Evolutionary conservation across 805 yeast genomes (phyloP).

Genomic region (Candida ponderosae): DNA sequence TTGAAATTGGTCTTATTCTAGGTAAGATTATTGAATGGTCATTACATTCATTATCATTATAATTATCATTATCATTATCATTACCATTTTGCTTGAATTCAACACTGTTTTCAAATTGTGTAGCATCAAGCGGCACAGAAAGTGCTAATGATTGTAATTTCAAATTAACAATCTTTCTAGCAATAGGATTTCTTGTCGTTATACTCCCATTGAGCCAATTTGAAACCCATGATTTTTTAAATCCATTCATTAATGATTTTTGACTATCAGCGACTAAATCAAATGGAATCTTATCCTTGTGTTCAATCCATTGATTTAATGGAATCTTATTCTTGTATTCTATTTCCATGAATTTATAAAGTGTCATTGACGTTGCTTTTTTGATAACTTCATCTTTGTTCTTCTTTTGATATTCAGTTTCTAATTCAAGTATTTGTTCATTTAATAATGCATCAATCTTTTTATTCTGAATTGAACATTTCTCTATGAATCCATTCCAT

Average conservation of each 20-base stretch:
- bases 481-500: neutral
- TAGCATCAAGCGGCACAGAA: neutral
- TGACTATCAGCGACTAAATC: neutral
- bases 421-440: too few relatives aligned
- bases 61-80: too few relatives aligned
- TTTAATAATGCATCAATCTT: too few relatives aligned
- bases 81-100: too few relatives aligned
- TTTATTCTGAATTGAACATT: too few relatives aligned
- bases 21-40: neutral
- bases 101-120: neutral
- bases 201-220: too few relatives aligned
- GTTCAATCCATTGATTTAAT: constrained; percentile 14
- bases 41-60: too few relatives aligned
- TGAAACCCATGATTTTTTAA: too few relatives aligned
- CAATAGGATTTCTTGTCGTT: too few relatives aligned
- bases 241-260: too few relatives aligned
- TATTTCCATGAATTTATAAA: constrained; percentile 18
- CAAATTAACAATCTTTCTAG: too few relatives aligned
- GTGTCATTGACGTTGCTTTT: constrained; percentile 9
- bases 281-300: constrained; percentile 2
- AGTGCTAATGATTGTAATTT: too few relatives aligned
- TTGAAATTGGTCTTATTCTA: neutral
- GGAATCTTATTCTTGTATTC: constrained; percentile 30
- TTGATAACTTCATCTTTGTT: constrained; percentile 17
- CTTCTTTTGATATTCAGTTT: constrained; percentile 8